Evolutionary conservation across 1,284 basidiomycete genomes (phyloP).

Genomic region (Porphyrellus sp.): DNA sequence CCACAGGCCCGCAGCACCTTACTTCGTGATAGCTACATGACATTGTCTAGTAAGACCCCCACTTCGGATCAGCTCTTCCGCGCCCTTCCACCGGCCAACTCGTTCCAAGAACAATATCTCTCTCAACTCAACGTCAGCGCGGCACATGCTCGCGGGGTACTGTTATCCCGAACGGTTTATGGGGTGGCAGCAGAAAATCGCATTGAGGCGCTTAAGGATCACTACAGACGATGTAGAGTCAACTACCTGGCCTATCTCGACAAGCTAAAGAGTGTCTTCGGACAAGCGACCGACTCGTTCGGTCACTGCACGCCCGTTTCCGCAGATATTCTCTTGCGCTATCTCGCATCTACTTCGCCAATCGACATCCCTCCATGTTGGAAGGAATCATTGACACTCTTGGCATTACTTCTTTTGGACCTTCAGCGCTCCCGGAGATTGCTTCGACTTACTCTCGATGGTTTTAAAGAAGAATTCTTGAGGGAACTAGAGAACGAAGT

Average conservation of each 20-base stretch:
- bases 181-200: fast-evolving
- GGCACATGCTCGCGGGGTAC: background rate
- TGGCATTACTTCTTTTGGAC: background rate
- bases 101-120: background rate
- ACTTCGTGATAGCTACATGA: too few relatives aligned
- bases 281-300: background rate
- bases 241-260: background rate
- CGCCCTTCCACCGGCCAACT: background rate
- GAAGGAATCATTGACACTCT: background rate
- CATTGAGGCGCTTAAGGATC: background rate
- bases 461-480: too few relatives aligned
- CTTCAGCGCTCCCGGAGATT: background rate
- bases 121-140: background rate
- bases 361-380: too few relatives aligned
- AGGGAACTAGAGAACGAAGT: background rate
- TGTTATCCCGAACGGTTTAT: background rate
- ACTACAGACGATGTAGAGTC: background rate
- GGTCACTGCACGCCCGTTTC: background rate
- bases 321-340: background rate
- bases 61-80: background rate
- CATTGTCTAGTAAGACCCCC: background rate
- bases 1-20: too few relatives aligned
- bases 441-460: background rate
- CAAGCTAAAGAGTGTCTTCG: too few relatives aligned
- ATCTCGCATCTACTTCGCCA: background rate